Evolutionary conservation across 2,329 filamentous ascomycete species (phyloP), one percentile per base, ranked within the genome.

Genomic region (Fusarium secorum): DNA sequence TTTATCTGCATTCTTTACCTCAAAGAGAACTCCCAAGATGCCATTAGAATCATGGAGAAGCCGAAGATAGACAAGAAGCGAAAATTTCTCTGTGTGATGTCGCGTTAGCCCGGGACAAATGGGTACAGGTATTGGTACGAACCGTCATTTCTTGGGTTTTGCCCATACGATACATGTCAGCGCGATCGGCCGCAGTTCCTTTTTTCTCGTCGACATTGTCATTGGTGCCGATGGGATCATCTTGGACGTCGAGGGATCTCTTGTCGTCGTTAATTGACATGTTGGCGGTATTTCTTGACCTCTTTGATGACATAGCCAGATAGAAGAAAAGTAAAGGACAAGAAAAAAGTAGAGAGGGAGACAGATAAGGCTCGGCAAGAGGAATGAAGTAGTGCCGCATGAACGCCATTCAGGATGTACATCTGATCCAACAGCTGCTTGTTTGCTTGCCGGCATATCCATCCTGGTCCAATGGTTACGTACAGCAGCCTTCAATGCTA

Each of bases 21-120:
- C 10, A 84, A 72, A 3, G 80, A 76, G 42, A 81, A 81, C 51
- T 85, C 83, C 84, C 84, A 74, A 26, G 73, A 85, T 1, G 83
- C 84, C 45, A 83, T 83, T 4, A 84, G 74, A 48, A 85, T 83
- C 61, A 82, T 82, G 2, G 82, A 81, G 60, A 86, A 86, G 22
- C 83, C 83, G 55, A 86, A 81, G 33, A 84, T 85, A 11, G 82
- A 82, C 28, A 83, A 49, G 60, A 84, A 83, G 5, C 81, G 79
- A 72, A 85, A 86, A 72, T 82, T 84, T 59, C 83, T 77, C 78
- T 83, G 20, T 4, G n/a, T n/a, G n/a, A n/a, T n/a, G n/a, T n/a
- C 24, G 4, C 15, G 0, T 17, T 7, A 3, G 18, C 15, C 11
- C 4, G 4, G 24, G 5, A 24, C 4, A 24, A 24, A 24, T 2